phyloP scores from a whole-genome alignment of 192 early-diverging fungal genomes.

The Funneliformis mosseae region DNA sequence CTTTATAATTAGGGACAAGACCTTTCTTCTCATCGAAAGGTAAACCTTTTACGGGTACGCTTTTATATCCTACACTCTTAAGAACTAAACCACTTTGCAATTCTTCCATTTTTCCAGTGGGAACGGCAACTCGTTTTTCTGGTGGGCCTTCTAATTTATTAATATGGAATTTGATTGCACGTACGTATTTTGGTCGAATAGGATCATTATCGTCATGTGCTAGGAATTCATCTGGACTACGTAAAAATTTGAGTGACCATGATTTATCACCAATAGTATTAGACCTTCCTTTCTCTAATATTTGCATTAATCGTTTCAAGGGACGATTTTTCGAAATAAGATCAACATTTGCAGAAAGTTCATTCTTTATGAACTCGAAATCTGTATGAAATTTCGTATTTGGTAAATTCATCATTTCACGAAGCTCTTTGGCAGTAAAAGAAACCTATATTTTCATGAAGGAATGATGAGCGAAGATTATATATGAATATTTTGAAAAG shows the following conservation, averaged over 20 bases:
- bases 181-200: conserved; percentile 32
- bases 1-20: conserved; percentile 80
- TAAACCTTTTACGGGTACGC: conserved; percentile 63
- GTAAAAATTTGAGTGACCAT: conserved; percentile 75
- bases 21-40: conserved; percentile 75
- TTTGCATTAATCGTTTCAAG: conserved; percentile 81
- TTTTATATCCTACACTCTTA: conserved; percentile 88
- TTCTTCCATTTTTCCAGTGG: conserved; percentile 61
- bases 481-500: background rate
- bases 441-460: conserved; percentile 53
- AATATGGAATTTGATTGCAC: conserved; percentile 56
- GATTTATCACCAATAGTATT: conserved; percentile 51
- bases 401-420: conserved; percentile 86
- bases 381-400: conserved; percentile 66
- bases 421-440: conserved; percentile 95
- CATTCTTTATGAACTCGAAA: conserved; percentile 50
- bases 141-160: conserved; percentile 71
- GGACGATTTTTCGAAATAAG: conserved; percentile 57
- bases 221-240: conserved; percentile 66
- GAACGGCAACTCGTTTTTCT: conserved; percentile 53
- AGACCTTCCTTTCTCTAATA: conserved; percentile 65
- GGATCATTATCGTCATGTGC: conserved; percentile 12
- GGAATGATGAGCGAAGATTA: background rate
- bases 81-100: conserved; percentile 72
- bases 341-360: conserved; percentile 49